These are phyloP conservation scores for Dissophora globulifera DNA, from an alignment of 192 early-diverging fungal species.

Conservation along the genomic window DNA sequence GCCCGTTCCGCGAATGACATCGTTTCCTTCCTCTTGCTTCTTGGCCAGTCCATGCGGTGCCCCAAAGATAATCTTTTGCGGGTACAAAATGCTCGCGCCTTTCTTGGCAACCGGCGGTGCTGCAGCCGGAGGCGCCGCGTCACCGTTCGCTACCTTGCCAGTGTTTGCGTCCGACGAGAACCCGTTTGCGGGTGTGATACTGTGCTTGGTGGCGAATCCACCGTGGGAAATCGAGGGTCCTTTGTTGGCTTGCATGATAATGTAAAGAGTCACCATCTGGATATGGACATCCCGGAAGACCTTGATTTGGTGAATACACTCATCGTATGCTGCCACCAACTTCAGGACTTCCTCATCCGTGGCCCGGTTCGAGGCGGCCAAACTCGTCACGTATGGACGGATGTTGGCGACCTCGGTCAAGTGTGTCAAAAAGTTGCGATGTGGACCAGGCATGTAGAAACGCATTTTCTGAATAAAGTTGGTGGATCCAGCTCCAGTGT, in stretches of 20 bases:
- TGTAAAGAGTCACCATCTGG: conserved; percentile 91
- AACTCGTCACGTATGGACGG: conserved; percentile 67
- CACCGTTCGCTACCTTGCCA: neutral
- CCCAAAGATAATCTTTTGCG: conserved; percentile 35
- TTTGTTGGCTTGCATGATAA: conserved; percentile 83
- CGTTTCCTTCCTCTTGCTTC: conserved; percentile 62
- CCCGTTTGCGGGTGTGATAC: conserved; percentile 6
- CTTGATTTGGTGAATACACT: conserved; percentile 83
- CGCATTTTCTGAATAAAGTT: conserved; percentile 91
- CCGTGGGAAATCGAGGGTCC: conserved; percentile 73
- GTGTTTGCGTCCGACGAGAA: neutral
- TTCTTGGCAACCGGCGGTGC: conserved; percentile 1
- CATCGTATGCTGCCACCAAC: conserved; percentile 81
- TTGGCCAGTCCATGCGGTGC: conserved; percentile 65
- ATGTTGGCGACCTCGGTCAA: conserved; percentile 72
- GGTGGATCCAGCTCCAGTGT: conserved; percentile 57
- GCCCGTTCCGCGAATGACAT: conserved; percentile 82
- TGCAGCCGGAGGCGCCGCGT: neutral
- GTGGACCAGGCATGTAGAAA: conserved; percentile 89
- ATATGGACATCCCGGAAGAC: conserved; percentile 92
- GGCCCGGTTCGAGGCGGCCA: conserved; percentile 19
- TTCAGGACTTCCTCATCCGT: conserved; percentile 34
- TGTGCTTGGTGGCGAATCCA: conserved; percentile 58
- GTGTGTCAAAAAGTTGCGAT: conserved; percentile 88
- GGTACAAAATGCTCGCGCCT: conserved; percentile 41